phyloP scores from a whole-genome alignment of 2,329 filamentous ascomycete genomes.

The Geosmithia morbida region DNA sequence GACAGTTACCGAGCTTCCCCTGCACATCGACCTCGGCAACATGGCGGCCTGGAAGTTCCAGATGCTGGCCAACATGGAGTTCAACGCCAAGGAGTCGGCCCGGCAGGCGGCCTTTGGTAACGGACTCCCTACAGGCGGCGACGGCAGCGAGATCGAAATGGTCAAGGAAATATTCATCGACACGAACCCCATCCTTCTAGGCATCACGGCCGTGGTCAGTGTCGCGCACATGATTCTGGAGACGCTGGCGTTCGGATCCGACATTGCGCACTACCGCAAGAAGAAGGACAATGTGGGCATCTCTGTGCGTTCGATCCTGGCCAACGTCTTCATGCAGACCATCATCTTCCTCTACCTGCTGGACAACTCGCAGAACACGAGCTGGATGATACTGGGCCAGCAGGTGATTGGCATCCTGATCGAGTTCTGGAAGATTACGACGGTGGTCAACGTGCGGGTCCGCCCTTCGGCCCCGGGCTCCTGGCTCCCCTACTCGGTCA shows the following conservation, averaged over 20 bases:
- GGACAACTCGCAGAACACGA: slow-evolving; percentile 95
- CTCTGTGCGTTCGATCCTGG: slow-evolving; percentile 87
- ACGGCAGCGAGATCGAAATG: slow-evolving; percentile 91
- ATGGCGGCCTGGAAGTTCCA: slow-evolving; percentile 82
- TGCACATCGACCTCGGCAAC: slow-evolving; percentile 75
- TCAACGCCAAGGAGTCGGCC: slow-evolving; percentile 72
- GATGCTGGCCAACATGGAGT: slow-evolving; percentile 70
- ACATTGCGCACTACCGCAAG: slow-evolving; percentile 96
- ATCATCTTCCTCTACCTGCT: slow-evolving; percentile 94
- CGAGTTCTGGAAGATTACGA: slow-evolving; percentile 87
- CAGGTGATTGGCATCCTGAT: slow-evolving; percentile 69
- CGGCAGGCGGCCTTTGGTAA: slow-evolving; percentile 63
- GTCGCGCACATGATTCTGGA: slow-evolving; percentile 92
- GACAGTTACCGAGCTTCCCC: slow-evolving; percentile 66
- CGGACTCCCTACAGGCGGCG: slow-evolving; percentile 60
- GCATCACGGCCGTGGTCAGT: slow-evolving; percentile 69
- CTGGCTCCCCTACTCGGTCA: slow-evolving; percentile 62
- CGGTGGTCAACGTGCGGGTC: slow-evolving; percentile 77
- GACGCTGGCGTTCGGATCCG: slow-evolving; percentile 90
- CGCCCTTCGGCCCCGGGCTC: slow-evolving; percentile 54
- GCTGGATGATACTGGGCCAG: slow-evolving; percentile 95
- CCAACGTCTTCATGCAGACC: slow-evolving; percentile 94
- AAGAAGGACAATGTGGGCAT: slow-evolving; percentile 99
- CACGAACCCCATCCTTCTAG: slow-evolving; percentile 83
- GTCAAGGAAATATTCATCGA: slow-evolving; percentile 92